phyloP scores from a whole-genome alignment of 2,329 filamentous ascomycete species.

The Trichoderma afroharzianum region DNA sequence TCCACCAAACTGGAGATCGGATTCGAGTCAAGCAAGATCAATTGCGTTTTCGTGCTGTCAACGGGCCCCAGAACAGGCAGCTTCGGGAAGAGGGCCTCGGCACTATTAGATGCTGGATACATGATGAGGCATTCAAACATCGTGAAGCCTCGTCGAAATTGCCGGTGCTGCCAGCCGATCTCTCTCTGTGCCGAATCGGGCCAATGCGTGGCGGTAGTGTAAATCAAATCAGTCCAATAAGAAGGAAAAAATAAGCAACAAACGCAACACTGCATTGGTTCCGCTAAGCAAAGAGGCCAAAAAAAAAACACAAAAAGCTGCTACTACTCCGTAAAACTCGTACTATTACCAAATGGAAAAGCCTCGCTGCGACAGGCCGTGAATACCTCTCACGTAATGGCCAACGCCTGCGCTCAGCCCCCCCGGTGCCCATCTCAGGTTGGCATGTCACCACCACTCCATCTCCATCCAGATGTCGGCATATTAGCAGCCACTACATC shows the following conservation, averaged over 20 bases:
- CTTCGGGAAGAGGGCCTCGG: neutral
- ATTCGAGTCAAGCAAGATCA: neutral
- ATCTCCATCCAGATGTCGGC: neutral
- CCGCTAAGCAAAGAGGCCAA: neutral
- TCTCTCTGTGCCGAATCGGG: neutral
- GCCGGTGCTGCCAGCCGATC: neutral
- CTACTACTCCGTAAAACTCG: neutral
- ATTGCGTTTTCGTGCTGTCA: neutral
- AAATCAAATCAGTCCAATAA: neutral
- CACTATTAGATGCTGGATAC: neutral
- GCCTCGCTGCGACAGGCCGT: slow-evolving; percentile 2
- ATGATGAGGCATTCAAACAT: neutral
- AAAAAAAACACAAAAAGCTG: neutral
- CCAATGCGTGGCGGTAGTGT: neutral
- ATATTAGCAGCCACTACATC: neutral
- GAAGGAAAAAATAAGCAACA: neutral
- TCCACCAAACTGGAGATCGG: neutral
- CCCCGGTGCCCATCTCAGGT: neutral
- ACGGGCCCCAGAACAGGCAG: neutral
- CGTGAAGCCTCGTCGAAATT: neutral
- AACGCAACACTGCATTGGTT: neutral
- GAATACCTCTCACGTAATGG: slow-evolving; percentile 20
- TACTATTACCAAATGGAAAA: slow-evolving; percentile 20
- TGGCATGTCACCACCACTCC: slow-evolving; percentile 2
- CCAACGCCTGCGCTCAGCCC: neutral